These are phyloP conservation scores for Penicillium crustosum DNA, from an alignment of 2,329 filamentous ascomycete genomes.

Conservation along the genomic window DNA sequence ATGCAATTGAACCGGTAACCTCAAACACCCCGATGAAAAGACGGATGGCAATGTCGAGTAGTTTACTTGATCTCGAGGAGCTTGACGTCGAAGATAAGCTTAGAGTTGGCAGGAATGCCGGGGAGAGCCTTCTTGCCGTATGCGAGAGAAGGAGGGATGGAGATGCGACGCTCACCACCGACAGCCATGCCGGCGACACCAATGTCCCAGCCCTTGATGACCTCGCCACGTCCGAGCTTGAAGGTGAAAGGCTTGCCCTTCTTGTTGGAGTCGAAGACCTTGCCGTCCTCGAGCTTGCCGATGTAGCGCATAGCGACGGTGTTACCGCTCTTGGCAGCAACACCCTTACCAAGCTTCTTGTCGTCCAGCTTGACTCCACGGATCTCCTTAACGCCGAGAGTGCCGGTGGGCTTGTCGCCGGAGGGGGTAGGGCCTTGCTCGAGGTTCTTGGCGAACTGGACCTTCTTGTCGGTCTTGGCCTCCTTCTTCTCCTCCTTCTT, in stretches of 20 bases:
- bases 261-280: constrained; percentile 98
- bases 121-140: constrained; percentile 83
- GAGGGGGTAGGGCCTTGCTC: constrained; percentile 91
- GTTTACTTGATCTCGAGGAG: constrained; percentile 77
- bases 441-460: constrained; percentile 98
- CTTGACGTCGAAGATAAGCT: constrained; percentile 88
- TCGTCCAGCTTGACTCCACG: constrained; percentile 92
- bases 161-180: constrained; percentile 89
- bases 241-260: constrained; percentile 97
- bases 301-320: constrained; percentile 95
- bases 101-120: constrained; percentile 88
- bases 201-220: constrained; percentile 99
- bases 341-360: constrained; percentile 85
- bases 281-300: constrained; percentile 90
- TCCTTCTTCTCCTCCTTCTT: constrained; percentile 66
- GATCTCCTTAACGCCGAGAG: constrained; percentile 72
- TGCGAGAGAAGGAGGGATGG: constrained; percentile 80
- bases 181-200: constrained; percentile 89
- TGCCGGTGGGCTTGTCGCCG: constrained; percentile 54
- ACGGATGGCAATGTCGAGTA: constrained; percentile 11
- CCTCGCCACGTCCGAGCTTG: constrained; percentile 90
- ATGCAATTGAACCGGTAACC: constrained; percentile 32
- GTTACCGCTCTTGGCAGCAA: constrained; percentile 84
- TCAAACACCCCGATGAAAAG: constrained; percentile 27
- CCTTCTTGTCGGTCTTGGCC: constrained; percentile 79